These are phyloP conservation scores for Dipodascopsis uninucleata DNA, from an alignment of 805 yeast species.

Conservation along the genomic window DNA sequence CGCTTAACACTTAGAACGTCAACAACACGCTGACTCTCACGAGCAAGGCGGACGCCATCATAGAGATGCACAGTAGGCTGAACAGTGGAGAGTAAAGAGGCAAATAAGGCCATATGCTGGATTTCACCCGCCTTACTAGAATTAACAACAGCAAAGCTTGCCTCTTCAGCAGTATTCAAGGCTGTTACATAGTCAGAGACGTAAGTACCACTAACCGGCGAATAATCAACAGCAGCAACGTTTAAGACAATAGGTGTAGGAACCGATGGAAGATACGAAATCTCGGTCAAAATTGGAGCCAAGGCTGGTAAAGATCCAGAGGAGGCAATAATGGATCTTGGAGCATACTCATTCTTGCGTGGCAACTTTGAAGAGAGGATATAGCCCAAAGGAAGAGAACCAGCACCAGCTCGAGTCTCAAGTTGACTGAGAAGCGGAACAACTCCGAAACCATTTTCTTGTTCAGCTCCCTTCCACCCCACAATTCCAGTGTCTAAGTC, in stretches of 20 bases:
- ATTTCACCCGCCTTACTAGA: slow-evolving; percentile 62
- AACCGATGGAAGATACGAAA: slow-evolving; percentile 36
- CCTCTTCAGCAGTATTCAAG: slow-evolving; percentile 55
- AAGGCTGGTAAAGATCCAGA: slow-evolving; percentile 66
- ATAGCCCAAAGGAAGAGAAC: slow-evolving; percentile 74
- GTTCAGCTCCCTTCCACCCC: slow-evolving; percentile 55
- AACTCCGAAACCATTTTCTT: slow-evolving; percentile 50
- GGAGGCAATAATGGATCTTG: slow-evolving; percentile 54
- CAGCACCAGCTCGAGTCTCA: slow-evolving; percentile 82
- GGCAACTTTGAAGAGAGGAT: slow-evolving; percentile 31
- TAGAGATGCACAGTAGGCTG: slow-evolving; percentile 68
- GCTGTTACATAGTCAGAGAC: slow-evolving; percentile 63
- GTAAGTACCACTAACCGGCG: slow-evolving; percentile 47
- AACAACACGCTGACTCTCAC: slow-evolving; percentile 41
- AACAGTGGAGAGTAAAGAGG: slow-evolving; percentile 52
- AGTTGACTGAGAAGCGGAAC: slow-evolving; percentile 55
- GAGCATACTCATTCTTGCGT: slow-evolving; percentile 30
- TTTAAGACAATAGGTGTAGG: slow-evolving; percentile 62
- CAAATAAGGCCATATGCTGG: slow-evolving; percentile 62
- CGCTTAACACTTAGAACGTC: slow-evolving; percentile 39
- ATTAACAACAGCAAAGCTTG: slow-evolving; percentile 65
- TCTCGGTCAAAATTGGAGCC: slow-evolving; percentile 52
- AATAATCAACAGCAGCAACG: slow-evolving; percentile 74
- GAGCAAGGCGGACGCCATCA: slow-evolving; percentile 70
- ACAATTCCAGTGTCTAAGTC: slow-evolving; percentile 57